Base-by-base conservation (phyloP, 2,329 filamentous ascomycete genomes). In the Cladosporium sp. region DNA sequence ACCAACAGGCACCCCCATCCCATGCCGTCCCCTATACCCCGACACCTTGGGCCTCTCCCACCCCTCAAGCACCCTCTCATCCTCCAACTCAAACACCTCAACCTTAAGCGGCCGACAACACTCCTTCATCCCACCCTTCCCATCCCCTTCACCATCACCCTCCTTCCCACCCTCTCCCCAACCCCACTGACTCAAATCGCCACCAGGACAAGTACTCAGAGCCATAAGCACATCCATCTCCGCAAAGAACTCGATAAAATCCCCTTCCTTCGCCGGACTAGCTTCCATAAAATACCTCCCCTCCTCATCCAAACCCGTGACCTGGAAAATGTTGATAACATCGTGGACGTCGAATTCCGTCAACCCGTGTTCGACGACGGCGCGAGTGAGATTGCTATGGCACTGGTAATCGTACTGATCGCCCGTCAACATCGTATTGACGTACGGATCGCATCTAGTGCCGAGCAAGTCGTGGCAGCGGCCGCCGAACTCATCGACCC, bases 291-390 rank as follows among this genome's bases (percentile, higher is more conserved):
- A 92, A 64, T 92, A 93, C 53, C 84, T 81, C 0, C 88, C 89
- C 59, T 86, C 67, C 54, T 82, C 77, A 65, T 94, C 87, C 47
- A 94, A 70, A 0, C 90, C 89, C 0, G 90, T 94, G 6, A 92
- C 89, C 71, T 95, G 90, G 69, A 95, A 94, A 3, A 95, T 78
- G 67, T 95, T 95, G 55, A 95, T 79, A 0, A 95, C 90, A 70
- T 95, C 90, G 66, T 95, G 90, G 1, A 94, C 84, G 68, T 94
- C 89, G 28, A 78, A 77, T 72, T 94, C 90, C 4, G 77, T 80
- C 40, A 94, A 71, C 0, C 89, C 88, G 60, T 79, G 85, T 0
- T 86, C 85, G 1, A 86, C 61, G 2, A 94, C 83, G 0, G 90
- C 88, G 3, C 90, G 83, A 1, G 83, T 84, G 10, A 95, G 80